Conservation (phyloP, 192 early-diverging fungal genomes). For the Radiomyces spectabilis region DNA sequence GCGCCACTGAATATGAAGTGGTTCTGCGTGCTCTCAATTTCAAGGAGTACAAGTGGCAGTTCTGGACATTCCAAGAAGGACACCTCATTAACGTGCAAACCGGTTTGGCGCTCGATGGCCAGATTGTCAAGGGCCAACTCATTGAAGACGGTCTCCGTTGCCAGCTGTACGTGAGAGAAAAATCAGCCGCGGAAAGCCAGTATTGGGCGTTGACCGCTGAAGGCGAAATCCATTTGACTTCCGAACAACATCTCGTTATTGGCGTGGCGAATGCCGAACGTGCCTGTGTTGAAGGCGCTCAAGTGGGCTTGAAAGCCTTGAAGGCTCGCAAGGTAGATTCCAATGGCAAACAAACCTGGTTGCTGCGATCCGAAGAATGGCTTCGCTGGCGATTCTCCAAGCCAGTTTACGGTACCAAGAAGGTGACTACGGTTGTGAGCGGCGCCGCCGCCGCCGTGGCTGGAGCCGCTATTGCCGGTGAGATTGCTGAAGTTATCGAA, state of each 20-base stretch:
- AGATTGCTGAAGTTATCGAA: background rate
- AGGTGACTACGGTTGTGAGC: background rate
- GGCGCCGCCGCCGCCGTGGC: background rate
- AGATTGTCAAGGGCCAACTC: background rate
- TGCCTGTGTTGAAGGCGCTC: conserved; percentile 1
- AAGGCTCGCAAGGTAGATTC: background rate
- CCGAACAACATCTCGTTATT: conserved; percentile 8
- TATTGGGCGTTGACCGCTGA: conserved; percentile 14
- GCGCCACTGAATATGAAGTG: conserved; percentile 2
- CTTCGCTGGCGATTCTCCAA: conserved; percentile 12
- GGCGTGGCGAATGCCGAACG: background rate
- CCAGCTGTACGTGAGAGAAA: conserved; percentile 6
- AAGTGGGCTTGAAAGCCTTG: conserved; percentile 14
- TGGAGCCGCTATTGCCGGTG: background rate
- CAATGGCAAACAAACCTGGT: background rate
- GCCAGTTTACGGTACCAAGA: conserved; percentile 5
- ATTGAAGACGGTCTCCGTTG: conserved; percentile 2
- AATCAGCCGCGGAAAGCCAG: conserved; percentile 3
- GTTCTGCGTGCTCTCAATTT: conserved; percentile 10
- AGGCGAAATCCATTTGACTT: conserved; percentile 18
- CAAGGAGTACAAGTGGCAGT: conserved; percentile 18
- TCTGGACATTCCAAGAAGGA: conserved; percentile 19
- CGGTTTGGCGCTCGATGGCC: conserved; percentile 9
- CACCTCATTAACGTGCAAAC: conserved; percentile 17
- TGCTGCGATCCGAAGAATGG: conserved; percentile 16